Base-by-base conservation (phyloP, 1,284 basidiomycete genomes). In the Tausonia pullulans region DNA sequence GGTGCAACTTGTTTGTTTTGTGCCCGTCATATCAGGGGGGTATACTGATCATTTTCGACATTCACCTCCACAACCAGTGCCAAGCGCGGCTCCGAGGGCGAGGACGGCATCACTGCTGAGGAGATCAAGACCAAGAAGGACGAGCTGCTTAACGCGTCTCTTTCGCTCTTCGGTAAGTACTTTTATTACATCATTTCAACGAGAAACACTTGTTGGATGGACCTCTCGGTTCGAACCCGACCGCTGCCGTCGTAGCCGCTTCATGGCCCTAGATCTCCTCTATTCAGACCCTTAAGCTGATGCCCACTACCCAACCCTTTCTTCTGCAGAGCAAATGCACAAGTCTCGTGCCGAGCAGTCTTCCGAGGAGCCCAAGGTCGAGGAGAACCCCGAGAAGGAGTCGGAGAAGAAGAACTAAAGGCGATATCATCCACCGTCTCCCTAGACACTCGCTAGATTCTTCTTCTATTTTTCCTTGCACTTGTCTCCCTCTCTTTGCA, bases 61-160 rank as follows among this genome's bases (percentile, higher is more conserved):
- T 27, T 2, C 27, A 2, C 27, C 27, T 27, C 27, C 27, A 27
- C 27, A 27, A 27, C 27, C 27, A 27, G 27, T 27, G 27, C 27
- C 27, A 27, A 27, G 27, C 27, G 53, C 69, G 94, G 90, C 67
- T 90, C 95, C 75, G 82, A 84, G 69, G 88, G 88, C 69, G 93
- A 96, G 72, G 82, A 82, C 13, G 83, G 83, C 46, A 78, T 96
- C 73, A 88, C 85, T 67, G 86, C 91, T 56, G 92, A 97, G 66
- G 77, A 81, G 69, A 94, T 98, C 81, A 88, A 90, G 74, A 86
- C 88, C 77, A 94, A 93, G 83, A 88, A 97, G 73, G 86, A 84
- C 76, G 90, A 93, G 80, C 92, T 92, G n/a, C 94, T 98, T 76
- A 88, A 91, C 75, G 93, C 94, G 53, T 95, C 90, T 45, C 84